Base-by-base conservation (phyloP, 495 filamentous ascomycete genomes). In the Thozetella sp. region DNA sequence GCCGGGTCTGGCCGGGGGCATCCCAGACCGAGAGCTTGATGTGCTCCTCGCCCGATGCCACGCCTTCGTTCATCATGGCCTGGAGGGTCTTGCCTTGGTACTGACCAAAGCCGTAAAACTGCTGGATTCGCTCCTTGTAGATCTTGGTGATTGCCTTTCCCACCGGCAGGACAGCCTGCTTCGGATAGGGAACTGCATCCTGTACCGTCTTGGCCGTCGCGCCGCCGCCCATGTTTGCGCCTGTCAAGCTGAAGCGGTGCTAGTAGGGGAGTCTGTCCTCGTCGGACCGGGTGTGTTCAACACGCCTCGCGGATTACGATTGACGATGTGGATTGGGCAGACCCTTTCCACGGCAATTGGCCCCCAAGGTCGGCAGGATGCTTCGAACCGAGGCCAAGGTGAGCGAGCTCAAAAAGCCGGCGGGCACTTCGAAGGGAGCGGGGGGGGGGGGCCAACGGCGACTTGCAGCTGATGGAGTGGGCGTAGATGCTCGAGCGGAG, bases 21-120 rank as follows among this genome's bases (percentile, higher is more conserved):
- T 90, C 88, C 82, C 94, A 97, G 40, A 95, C 92, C 53, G 82
- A 91, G 52, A 99, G 89, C 72, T 90, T 91, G 62, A 98, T 88
- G 69, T 93, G 79, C 23, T 91, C 83, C 63, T 86, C 69, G 62
- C 89, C 91, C 13, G 86, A 88, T 43, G 80, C 86, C 37, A 86
- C 81, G 24, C 82, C 91, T 74, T 97, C 90, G 66, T 86, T 83
- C 72, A 93, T 83, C 77, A 92, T 93, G 50, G 87, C 83, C 40
- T 86, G 77, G n/a, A 97, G 82, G 60, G 92, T 93, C 59, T 90
- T 82, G 22, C 83, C 77, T 59, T 86, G 81, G 80, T 94, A 99
- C 73, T 97, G 93, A 56, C 95, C 95, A 15, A 72, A 74, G 22
- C 81, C 78, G 48, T 89, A 92, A 78, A 99, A 96, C 69, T 91